Evolutionary conservation across 495 filamentous ascomycete species (phyloP).

Genomic region (Platismatia glauca): DNA sequence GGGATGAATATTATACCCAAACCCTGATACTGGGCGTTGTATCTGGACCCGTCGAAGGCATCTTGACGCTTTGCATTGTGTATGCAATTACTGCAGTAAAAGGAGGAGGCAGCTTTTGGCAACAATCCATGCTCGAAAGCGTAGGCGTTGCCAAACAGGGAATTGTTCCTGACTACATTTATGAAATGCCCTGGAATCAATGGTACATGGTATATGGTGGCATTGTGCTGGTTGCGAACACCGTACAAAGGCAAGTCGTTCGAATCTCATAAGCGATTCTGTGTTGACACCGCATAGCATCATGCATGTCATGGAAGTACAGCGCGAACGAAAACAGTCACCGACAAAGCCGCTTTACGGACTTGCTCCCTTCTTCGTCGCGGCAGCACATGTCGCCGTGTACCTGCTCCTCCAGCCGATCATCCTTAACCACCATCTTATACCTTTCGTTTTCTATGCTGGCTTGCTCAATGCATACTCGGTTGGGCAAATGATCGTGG

Average conservation of each 20-base stretch:
- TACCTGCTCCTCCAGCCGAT: conserved; percentile 79
- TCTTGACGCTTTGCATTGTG: conserved; percentile 72
- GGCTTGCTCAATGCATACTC: conserved; percentile 87
- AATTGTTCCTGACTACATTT: conserved; percentile 58
- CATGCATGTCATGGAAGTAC: conserved; percentile 71
- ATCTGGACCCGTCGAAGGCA: conserved; percentile 91
- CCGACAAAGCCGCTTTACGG: conserved; percentile 66
- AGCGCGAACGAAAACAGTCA: conserved; percentile 61
- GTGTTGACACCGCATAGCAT: conserved; percentile 41
- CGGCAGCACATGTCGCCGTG: conserved; percentile 62
- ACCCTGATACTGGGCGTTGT: conserved; percentile 86
- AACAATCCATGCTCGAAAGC: conserved; percentile 64
- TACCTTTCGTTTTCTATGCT: conserved; percentile 80
- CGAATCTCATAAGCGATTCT: background rate
- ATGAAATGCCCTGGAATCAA: conserved; percentile 73
- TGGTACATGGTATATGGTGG: conserved; percentile 93
- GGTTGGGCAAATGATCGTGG: conserved; percentile 90
- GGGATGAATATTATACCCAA: conserved; percentile 98
- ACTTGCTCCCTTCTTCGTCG: conserved; percentile 64
- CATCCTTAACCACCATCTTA: conserved; percentile 69
- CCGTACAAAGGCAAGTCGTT: conserved; percentile 44
- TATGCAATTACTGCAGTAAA: conserved; percentile 78
- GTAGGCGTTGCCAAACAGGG: conserved; percentile 57
- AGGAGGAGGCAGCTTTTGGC: conserved; percentile 89
- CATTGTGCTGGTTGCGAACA: conserved; percentile 76